Evolutionary conservation across 2,329 filamentous ascomycete species (phyloP), one percentile per base, ranked within the genome.

Genomic region (Scedosporium minutisporum): DNA sequence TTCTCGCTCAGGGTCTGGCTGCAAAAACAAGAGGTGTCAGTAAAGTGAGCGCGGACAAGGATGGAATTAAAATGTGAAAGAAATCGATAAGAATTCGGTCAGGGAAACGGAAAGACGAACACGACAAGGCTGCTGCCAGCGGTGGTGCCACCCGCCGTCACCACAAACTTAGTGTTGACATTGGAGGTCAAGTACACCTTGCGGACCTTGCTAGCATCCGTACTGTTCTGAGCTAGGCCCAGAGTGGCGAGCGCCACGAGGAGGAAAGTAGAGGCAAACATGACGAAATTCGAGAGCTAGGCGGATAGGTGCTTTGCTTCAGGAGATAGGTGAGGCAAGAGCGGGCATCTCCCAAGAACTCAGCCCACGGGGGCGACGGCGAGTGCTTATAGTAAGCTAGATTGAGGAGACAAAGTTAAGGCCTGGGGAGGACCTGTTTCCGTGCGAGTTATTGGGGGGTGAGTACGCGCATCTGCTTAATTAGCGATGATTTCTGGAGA

Each of bases 131-230:
- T 69, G 62, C 68, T 72, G 27, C 72, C 73, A 21, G 63, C 67
- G 44, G 70, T 70, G 46, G 66, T 65, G 1, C 71, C 63, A 18
- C 70, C 69, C n/a, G 75, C 71, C 42, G 72, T 71, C n/a, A 77
- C 67, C 55, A 77, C 75, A 63, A 76, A 78, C 66, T 75, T 76
- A 63, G 71, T 60, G 69, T 78, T 68, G 51, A 74, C 72, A 27
- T 68, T 73, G 14, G 75, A 76, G 6, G 74, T 75, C 66, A 77
- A 74, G 66, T 73, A 72, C 9, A 77, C 75, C 16, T 67, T 71
- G 29, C 70, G 68, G 68, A 76, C 76, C 25, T 75, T 75, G 27
- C 71, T 73, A 0, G 75, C 72, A n/a, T 67, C 68, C 61, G 75
- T 72, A 61, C 71, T 69, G 18, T 67, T 68, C 61, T 76, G 73